Conservation (phyloP, 2,329 filamentous ascomycete species). For the Tolypocladium sp. region DNA sequence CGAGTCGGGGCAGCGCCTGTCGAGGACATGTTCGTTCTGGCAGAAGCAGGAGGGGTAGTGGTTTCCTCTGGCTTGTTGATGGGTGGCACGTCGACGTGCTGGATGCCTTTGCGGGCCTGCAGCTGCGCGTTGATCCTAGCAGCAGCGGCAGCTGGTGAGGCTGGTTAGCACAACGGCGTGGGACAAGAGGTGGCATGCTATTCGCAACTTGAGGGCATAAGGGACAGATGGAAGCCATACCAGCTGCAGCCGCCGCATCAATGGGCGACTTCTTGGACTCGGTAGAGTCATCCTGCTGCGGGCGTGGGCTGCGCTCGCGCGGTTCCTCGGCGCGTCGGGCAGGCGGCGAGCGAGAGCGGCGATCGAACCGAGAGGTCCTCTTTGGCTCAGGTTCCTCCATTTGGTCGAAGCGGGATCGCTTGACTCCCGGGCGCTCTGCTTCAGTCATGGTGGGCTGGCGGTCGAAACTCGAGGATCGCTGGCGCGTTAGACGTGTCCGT, state of each 20-base stretch:
- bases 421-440: constrained; percentile 60
- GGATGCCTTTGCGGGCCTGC: constrained; percentile 78
- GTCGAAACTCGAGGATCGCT: neutral
- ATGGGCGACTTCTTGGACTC: constrained; percentile 39
- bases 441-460: constrained; percentile 52
- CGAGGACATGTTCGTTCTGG: constrained; percentile 24
- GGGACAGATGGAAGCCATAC: constrained; percentile 33
- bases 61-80: constrained; percentile 51
- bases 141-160: constrained; percentile 65
- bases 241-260: constrained; percentile 71
- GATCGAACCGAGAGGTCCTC: constrained; percentile 74
- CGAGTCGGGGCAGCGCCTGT: constrained; percentile 28
- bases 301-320: constrained; percentile 71
- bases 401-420: constrained; percentile 92
- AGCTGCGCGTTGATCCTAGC: constrained; percentile 79
- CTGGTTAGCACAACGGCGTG: constrained; percentile 6
- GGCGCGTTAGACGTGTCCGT: neutral
- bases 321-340: constrained; percentile 56
- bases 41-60: constrained; percentile 15
- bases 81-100: constrained; percentile 82
- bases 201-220: no score
- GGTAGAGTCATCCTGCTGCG: constrained; percentile 29
- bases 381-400: constrained; percentile 68
- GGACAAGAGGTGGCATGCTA: neutral
- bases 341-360: constrained; percentile 78